A percentile compares a stretch with the other conserved stretches of the same genome.
Conservation (phyloP, 1,284 basidiomycete genomes). For the Mycena citricolor region DNA sequence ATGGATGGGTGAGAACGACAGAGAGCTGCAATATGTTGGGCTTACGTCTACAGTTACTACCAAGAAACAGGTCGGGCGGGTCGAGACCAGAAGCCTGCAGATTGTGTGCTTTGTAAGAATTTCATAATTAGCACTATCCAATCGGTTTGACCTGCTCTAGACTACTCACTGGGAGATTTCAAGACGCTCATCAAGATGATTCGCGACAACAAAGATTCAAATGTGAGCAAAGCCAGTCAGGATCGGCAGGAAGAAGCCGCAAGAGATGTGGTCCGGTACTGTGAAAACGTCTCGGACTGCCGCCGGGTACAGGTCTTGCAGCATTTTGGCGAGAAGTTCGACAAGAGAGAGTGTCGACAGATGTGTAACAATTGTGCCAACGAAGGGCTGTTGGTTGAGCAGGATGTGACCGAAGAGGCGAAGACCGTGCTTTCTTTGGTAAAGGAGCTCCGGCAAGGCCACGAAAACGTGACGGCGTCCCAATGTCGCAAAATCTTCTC, state of each 20-base stretch:
- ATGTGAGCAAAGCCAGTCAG: slow-evolving; percentile 33
- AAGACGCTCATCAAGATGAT: slow-evolving; percentile 40
- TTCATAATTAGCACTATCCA: slow-evolving; percentile 1
- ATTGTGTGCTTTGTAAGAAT: slow-evolving; percentile 46
- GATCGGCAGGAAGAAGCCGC: slow-evolving; percentile 39
- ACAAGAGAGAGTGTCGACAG: slow-evolving; percentile 50
- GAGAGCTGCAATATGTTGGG: too few relatives aligned
- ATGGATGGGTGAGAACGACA: slow-evolving; percentile 46
- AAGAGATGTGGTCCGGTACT: slow-evolving; percentile 64
- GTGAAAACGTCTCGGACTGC: slow-evolving; percentile 82
- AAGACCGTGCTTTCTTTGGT: slow-evolving; percentile 54
- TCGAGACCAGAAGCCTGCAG: slow-evolving; percentile 45
- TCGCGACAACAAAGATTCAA: slow-evolving; percentile 33
- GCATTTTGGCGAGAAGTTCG: slow-evolving; percentile 71
- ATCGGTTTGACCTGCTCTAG: slow-evolving; percentile 26
- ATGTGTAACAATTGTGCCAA: slow-evolving; percentile 20
- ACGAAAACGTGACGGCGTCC: slow-evolving; percentile 44
- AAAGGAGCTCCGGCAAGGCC: slow-evolving; percentile 38
- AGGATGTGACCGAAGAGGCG: slow-evolving; percentile 56
- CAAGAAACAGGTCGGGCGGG: slow-evolving; percentile 54
- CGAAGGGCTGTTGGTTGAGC: slow-evolving; percentile 25
- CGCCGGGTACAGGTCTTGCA: slow-evolving; percentile 82
- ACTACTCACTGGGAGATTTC: slow-evolving; percentile 41
- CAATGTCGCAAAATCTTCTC: slow-evolving; percentile 59
- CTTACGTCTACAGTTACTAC: slow-evolving; percentile 37